These are phyloP conservation scores for Phoenix roebelenii DNA, from an alignment of 176 grass and related monocot genomes.

Conservation along the genomic window DNA sequence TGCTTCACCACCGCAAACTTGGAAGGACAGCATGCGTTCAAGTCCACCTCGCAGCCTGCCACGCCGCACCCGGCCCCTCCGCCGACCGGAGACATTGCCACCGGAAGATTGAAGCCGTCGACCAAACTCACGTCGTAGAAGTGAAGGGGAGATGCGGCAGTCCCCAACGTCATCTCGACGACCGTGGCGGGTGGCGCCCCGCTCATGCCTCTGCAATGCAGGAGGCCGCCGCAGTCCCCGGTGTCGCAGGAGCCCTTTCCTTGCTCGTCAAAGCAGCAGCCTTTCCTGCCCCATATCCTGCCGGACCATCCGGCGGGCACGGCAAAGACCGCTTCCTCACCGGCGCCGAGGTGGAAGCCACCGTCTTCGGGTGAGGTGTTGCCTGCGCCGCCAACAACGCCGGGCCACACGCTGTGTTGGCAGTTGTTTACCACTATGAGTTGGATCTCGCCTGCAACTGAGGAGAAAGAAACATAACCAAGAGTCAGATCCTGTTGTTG, in stretches of 20 bases:
- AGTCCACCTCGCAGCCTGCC: conserved; percentile 46
- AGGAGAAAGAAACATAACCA: neutral
- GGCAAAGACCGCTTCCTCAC: conserved; percentile 51
- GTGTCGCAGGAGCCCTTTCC: conserved; percentile 32
- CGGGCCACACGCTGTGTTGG: conserved; percentile 69
- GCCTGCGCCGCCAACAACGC: conserved; percentile 46
- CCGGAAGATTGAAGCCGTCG: conserved; percentile 80
- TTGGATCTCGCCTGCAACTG: conserved; percentile 34
- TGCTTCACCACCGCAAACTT: conserved; percentile 50
- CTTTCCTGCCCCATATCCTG: conserved; percentile 61
- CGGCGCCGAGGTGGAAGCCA: conserved; percentile 55
- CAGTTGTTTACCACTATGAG: conserved; percentile 97
- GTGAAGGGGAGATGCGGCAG: conserved; percentile 39
- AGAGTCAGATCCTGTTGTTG: neutral
- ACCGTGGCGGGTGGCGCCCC: conserved; percentile 35
- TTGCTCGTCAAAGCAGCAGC: conserved; percentile 55
- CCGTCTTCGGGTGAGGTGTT: conserved; percentile 54
- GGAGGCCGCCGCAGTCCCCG: conserved; percentile 24
- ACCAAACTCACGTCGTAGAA: conserved; percentile 78
- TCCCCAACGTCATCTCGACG: conserved; percentile 81
- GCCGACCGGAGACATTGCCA: conserved; percentile 58
- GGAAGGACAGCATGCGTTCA: conserved; percentile 79
- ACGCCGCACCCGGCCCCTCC: conserved; percentile 66
- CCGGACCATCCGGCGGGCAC: conserved; percentile 73
- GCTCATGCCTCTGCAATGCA: conserved; percentile 18